These are phyloP conservation scores for Suhomyces taliae DNA, from an alignment of 1,139 yeast genomes.

Conservation along the genomic window DNA sequence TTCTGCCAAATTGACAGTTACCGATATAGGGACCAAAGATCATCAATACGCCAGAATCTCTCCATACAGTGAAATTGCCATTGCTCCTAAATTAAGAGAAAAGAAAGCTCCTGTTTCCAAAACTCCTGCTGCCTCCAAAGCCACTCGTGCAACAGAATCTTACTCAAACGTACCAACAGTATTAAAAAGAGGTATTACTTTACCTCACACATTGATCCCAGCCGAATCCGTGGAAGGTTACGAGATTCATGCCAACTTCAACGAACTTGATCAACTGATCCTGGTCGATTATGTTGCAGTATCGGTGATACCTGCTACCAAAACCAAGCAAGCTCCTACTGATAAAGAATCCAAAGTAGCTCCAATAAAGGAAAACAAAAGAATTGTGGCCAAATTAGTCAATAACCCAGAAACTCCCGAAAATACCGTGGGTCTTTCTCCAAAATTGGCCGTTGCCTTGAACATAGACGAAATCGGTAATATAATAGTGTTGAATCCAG, in stretches of 20 bases:
- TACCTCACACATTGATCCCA: constrained; percentile 48
- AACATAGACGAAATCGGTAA: constrained; percentile 57
- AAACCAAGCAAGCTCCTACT: constrained; percentile 17
- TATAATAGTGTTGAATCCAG: constrained; percentile 53
- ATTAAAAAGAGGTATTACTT: constrained; percentile 54
- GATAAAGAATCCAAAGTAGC: constrained; percentile 12
- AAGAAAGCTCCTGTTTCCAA: constrained; percentile 24
- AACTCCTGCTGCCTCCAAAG: constrained; percentile 31
- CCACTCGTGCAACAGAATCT: constrained; percentile 23
- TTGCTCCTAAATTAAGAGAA: constrained; percentile 72
- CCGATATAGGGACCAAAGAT: constrained; percentile 56
- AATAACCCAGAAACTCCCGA: constrained; percentile 37
- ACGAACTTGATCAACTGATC: constrained; percentile 31
- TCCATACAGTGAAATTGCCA: constrained; percentile 75
- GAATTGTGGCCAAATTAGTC: constrained; percentile 56
- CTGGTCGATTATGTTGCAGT: constrained; percentile 55
- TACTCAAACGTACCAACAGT: constrained; percentile 36
- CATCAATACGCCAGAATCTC: constrained; percentile 57
- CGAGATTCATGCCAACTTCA: constrained; percentile 46
- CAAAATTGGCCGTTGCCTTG: constrained; percentile 57
- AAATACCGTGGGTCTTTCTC: constrained; percentile 57
- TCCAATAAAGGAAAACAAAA: constrained; percentile 36
- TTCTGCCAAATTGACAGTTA: constrained; percentile 62
- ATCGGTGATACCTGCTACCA: constrained; percentile 53
- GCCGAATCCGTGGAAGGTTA: constrained; percentile 18